These are phyloP conservation scores for Umbelopsis sp. DNA, from an alignment of 192 early-diverging fungal genomes.

Conservation along the genomic window DNA sequence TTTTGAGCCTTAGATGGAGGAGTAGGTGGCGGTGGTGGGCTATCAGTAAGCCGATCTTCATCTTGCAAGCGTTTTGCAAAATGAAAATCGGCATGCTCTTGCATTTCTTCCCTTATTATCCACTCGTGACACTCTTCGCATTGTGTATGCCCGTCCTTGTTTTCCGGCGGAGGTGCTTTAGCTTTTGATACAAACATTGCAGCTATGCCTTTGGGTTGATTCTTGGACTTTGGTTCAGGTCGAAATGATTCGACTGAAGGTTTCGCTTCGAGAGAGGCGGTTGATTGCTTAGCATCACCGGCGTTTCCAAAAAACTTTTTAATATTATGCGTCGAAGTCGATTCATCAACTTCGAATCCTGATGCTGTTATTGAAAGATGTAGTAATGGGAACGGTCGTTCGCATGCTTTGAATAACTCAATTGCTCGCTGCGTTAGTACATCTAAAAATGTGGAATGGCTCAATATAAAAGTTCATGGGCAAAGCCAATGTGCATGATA, in stretches of 20 bases:
- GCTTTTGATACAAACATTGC: not conserved
- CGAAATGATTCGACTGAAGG: not conserved
- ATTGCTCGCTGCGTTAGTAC: not conserved
- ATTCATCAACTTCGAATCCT: slow-evolving; percentile 22
- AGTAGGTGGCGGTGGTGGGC: not conserved
- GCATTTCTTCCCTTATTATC: slow-evolving; percentile 24
- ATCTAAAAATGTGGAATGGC: not conserved
- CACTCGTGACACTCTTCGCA: slow-evolving; percentile 35
- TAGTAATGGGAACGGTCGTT: slow-evolving; percentile 22
- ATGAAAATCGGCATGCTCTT: slow-evolving; percentile 60
- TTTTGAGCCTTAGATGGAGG: not conserved
- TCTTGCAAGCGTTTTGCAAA: slow-evolving; percentile 51
- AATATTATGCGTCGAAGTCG: slow-evolving; percentile 24
- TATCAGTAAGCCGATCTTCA: slow-evolving; percentile 13
- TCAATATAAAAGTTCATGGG: not conserved
- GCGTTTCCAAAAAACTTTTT: slow-evolving; percentile 24
- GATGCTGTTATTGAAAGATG: slow-evolving; percentile 28
- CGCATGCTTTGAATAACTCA: slow-evolving; percentile 20
- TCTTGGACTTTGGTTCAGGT: not conserved
- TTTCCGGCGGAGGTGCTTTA: not conserved
- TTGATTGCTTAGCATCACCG: not conserved
- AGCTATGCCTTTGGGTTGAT: not conserved
- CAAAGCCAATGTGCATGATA: not conserved
- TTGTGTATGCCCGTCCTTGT: not conserved
- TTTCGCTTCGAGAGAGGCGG: not conserved